Percentiles rank a stretch among this genome's conserved stretches.
phyloP scores from a whole-genome alignment of 2,329 filamentous ascomycete genomes.

The Aaosphaeria arxii region DNA sequence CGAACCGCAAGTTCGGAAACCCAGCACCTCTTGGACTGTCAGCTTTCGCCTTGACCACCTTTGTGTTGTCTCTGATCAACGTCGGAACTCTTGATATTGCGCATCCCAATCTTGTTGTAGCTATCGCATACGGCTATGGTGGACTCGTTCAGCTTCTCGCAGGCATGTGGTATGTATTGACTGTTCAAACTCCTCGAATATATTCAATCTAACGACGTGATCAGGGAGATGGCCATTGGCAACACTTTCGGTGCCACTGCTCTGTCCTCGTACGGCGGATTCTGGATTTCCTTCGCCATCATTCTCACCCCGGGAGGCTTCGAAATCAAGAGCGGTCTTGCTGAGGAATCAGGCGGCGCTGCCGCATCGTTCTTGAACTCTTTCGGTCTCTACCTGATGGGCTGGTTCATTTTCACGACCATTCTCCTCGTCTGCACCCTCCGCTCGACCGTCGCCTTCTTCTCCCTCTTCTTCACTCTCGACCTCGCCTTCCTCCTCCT shows the following conservation, averaged over 20 bases:
- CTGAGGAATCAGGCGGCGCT: slow-evolving; percentile 12
- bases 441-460: slow-evolving; percentile 58
- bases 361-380: slow-evolving; percentile 47
- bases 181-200: neutral
- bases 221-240: slow-evolving; percentile 54
- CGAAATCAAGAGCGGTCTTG: slow-evolving; percentile 46
- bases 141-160: slow-evolving; percentile 51
- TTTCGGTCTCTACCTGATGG: slow-evolving; percentile 58
- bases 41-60: slow-evolving; percentile 65
- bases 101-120: slow-evolving; percentile 47
- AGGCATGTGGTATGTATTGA: slow-evolving; percentile 54
- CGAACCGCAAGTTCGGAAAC: slow-evolving; percentile 53
- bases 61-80: slow-evolving; percentile 55
- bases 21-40: slow-evolving; percentile 60
- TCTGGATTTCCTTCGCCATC: slow-evolving; percentile 61
- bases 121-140: slow-evolving; percentile 49
- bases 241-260: slow-evolving; percentile 63
- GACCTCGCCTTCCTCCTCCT: slow-evolving; percentile 59
- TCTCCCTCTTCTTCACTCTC: slow-evolving; percentile 57
- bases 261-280: slow-evolving; percentile 60
- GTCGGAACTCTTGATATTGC: slow-evolving; percentile 42
- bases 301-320: slow-evolving; percentile 55
- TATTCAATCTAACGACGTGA: slow-evolving; percentile 3
- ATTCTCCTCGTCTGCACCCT: slow-evolving; percentile 56
- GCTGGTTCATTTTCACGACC: slow-evolving; percentile 59